Evolutionary conservation across 345 rosid species (phyloP).

Genomic region (Limnanthes douglasii): DNA sequence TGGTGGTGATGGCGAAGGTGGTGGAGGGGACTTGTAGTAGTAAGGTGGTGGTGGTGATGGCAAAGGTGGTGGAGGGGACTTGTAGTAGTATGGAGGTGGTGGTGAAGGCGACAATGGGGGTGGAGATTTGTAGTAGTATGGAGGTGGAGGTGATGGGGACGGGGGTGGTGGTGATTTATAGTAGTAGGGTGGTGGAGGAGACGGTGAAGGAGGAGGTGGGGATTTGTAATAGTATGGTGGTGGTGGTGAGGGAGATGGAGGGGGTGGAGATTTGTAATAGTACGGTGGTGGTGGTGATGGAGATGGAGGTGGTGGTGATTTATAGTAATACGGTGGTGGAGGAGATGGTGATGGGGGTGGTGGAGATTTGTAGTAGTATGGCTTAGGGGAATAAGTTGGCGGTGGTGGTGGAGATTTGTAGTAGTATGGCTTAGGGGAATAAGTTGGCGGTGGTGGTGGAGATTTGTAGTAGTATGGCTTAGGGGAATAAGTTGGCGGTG

Average conservation of each 20-base stretch:
- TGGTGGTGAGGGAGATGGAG: no score
- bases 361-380: constrained; percentile 9
- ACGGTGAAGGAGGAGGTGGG: constrained; percentile 4
- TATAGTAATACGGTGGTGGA: not conserved
- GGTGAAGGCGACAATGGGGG: constrained; percentile 1
- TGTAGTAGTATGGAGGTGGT: not conserved
- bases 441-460: constrained; percentile 12
- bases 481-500: constrained; percentile 5
- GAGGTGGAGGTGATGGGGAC: not conserved
- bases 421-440: not conserved
- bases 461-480: constrained; percentile 12
- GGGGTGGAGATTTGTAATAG: no score
- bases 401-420: constrained; percentile 19
- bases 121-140: constrained; percentile 1
- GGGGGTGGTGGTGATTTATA: not conserved
- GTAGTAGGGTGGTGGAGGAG: not conserved
- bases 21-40: not conserved
- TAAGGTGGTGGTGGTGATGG: constrained; percentile 10
- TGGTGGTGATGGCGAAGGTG: constrained; percentile 10
- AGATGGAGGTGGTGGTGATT: constrained; percentile 16
- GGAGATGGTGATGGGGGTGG: constrained; percentile 13
- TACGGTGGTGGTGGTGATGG: no score
- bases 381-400: not conserved
- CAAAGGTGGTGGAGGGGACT: not conserved
- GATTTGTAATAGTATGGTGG: constrained; percentile 4